These are phyloP conservation scores for Sungouiozyma ichnusensis DNA, from an alignment of 805 yeast genomes.

Conservation along the genomic window DNA sequence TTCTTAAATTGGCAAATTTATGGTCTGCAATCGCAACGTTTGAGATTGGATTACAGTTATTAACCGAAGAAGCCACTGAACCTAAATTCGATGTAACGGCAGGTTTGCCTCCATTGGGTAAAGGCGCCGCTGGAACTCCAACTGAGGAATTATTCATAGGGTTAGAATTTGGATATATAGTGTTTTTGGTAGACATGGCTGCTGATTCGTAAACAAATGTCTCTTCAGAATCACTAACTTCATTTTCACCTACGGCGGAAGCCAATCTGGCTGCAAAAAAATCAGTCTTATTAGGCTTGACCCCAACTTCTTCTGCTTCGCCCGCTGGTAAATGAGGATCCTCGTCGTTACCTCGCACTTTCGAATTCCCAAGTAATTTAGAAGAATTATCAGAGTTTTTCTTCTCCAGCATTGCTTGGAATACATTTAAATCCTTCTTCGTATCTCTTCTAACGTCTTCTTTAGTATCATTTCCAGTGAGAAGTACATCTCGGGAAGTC, in stretches of 20 bases:
- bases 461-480: constrained; percentile 3
- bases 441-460: neutral
- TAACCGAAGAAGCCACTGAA: constrained; percentile 16
- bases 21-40: constrained; percentile 7
- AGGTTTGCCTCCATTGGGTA: neutral
- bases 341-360: neutral
- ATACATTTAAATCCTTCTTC: neutral
- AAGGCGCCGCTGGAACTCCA: neutral
- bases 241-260: constrained; percentile 84
- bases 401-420: no score
- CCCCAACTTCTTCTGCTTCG: constrained; percentile 14
- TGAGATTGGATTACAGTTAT: constrained; percentile 4
- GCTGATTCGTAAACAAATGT: constrained; percentile 82
- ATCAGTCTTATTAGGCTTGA: constrained; percentile 61
- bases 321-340: constrained; percentile 1
- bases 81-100: neutral
- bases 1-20: neutral
- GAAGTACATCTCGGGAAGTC: constrained; percentile 20
- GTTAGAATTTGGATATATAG: constrained; percentile 10
- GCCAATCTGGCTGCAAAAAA: constrained; percentile 92
- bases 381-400: neutral
- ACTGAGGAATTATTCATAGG: neutral
- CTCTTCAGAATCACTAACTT: constrained; percentile 82
- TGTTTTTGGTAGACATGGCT: constrained; percentile 24
- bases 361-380: neutral